Evolutionary conservation across 176 grass and related monocot species (phyloP), one percentile per base, ranked within the genome.

Genomic region (Phragmites australis): DNA sequence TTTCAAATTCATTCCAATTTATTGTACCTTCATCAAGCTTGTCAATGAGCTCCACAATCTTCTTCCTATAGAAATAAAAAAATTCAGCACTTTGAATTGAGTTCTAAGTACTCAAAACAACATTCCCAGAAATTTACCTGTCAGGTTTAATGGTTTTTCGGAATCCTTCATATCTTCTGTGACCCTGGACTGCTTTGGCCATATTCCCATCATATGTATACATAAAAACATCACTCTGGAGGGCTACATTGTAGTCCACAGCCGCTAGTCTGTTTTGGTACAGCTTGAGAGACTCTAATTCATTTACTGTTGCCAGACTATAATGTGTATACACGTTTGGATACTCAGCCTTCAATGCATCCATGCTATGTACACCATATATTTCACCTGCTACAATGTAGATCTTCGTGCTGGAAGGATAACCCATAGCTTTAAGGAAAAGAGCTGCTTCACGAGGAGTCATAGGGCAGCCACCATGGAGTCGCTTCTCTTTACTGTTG

Each of bases 151-250:
- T 93, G 42, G 92, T 95, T 84, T 93, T 95, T 17, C 57, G 71
- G 69, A 99, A 99, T 43, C 92, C 96, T 88, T 99, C 92, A 13
- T 91, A 99, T 80, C 79, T 90, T 78, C 96, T 85, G 68, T 99
- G 96, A 17, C 96, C 96, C 26, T 91, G 90, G 70, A 99, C 96
- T 50, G 96, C 93, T 85, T 82, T 99, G 18, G 96, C 96, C 96
- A 99, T 99, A 89, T 95, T 95, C 39, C 96, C 96, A 37, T 99
- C 92, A 74, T 99, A 99, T 45, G 96, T 99, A 60, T 99, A 95
- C 47, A 99, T 90, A 80, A 99, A 99, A 49, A 89, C 92, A 58
- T 95, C 92, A 78, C 96, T 93, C 17, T 83, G 85, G 45, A 95
- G 86, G 18, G 90, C 96, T 18, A 99, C 92, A 44, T 88, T 84